A percentile compares a stretch with the other conserved stretches of the same genome.
phyloP scores from a whole-genome alignment of 192 early-diverging fungal genomes.

The Rhizoclosmatium sp. region DNA sequence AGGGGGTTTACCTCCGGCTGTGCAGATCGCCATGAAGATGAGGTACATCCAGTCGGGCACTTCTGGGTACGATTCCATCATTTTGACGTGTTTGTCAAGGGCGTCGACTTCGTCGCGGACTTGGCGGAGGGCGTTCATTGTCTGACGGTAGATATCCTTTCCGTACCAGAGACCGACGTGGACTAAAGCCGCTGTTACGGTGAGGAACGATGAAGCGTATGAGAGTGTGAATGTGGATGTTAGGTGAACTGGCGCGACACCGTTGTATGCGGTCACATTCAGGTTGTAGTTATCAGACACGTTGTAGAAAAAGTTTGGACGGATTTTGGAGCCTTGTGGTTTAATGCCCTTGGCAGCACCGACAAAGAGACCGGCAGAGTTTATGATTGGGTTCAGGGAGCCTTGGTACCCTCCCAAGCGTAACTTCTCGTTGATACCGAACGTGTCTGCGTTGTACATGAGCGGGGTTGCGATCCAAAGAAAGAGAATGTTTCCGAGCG shows the following conservation, averaged over 20 bases:
- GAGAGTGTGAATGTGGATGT: constrained; percentile 35
- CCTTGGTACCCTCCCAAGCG: background rate
- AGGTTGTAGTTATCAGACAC: constrained; percentile 24
- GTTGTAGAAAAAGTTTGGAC: constrained; percentile 29
- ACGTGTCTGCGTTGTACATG: background rate
- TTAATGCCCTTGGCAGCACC: constrained; percentile 1
- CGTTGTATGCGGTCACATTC: constrained; percentile 37
- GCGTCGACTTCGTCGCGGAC: constrained; percentile 35
- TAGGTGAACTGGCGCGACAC: constrained; percentile 21
- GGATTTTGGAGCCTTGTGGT: background rate
- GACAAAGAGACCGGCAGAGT: constrained; percentile 3
- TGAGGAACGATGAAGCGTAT: constrained; percentile 50
- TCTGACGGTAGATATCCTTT: too few relatives aligned
- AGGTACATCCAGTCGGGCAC: constrained; percentile 39
- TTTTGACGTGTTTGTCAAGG: constrained; percentile 53
- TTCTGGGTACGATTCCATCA: constrained; percentile 43
- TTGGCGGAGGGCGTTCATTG: too few relatives aligned
- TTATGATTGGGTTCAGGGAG: constrained; percentile 1
- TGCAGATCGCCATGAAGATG: constrained; percentile 32
- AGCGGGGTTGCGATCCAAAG: background rate
- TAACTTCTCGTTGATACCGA: constrained; percentile 1
- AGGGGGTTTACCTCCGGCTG: background rate
- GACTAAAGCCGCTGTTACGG: constrained; percentile 59
- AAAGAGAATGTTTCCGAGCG: constrained; percentile 10
- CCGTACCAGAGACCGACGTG: constrained; percentile 37